Evolutionary conservation across 2,329 filamentous ascomycete species (phyloP).

Genomic region (Lasiodiplodia theobromae): DNA sequence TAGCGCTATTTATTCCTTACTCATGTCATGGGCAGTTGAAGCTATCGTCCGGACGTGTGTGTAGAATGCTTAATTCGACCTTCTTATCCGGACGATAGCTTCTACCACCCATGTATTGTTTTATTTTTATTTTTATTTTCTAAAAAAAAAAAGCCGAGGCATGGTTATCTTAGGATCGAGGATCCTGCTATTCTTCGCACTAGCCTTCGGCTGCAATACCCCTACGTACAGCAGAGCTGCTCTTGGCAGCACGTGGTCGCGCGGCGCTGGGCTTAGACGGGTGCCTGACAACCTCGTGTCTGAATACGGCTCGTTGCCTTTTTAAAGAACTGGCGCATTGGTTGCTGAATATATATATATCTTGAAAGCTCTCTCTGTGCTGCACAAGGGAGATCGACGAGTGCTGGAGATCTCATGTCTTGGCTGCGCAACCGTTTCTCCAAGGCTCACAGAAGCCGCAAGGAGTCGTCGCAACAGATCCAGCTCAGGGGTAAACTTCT

Average conservation of each 20-base stretch:
- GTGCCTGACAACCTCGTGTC: slow-evolving; percentile 15
- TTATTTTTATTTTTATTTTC: too few relatives aligned
- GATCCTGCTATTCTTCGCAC: too few relatives aligned
- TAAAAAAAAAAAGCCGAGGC: too few relatives aligned
- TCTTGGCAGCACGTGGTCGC: slow-evolving; percentile 25
- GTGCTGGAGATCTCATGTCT: slow-evolving; percentile 21
- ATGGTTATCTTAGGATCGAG: too few relatives aligned
- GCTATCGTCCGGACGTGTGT: too few relatives aligned
- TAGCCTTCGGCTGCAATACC: too few relatives aligned
- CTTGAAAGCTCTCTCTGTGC: not conserved
- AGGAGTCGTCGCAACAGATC: slow-evolving; percentile 16
- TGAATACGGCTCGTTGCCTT: slow-evolving; percentile 1
- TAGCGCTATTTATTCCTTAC: too few relatives aligned
- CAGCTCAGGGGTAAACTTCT: slow-evolving; percentile 12
- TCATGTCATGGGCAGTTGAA: too few relatives aligned
- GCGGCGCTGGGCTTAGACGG: slow-evolving; percentile 1
- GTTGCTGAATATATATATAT: not conserved
- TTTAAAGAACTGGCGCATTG: not conserved
- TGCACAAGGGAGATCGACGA: slow-evolving; percentile 8
- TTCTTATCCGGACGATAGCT: too few relatives aligned
- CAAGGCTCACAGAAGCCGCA: slow-evolving; percentile 17
- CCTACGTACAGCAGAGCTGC: not conserved
- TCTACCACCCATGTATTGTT: too few relatives aligned
- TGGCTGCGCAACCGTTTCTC: slow-evolving; percentile 20
- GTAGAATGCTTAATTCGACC: too few relatives aligned